Percentiles rank a stretch among this genome's conserved stretches.
Evolutionary conservation across 345 rosid species (phyloP).

Genomic region (Lepidium africanum): DNA sequence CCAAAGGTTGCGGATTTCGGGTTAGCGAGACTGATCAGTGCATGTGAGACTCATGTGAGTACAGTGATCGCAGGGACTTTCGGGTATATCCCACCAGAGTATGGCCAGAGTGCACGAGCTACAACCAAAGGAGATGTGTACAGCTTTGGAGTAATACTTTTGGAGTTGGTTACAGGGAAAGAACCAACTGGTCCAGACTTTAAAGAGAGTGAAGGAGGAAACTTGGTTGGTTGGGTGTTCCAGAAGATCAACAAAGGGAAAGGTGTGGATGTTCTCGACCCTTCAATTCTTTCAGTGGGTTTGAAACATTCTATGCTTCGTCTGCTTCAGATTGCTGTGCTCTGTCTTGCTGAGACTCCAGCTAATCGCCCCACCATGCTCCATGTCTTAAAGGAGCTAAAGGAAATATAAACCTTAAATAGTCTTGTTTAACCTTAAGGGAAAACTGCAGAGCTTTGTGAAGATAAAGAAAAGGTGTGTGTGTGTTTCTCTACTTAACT

Average conservation of each 20-base stretch:
- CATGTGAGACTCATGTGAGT: slow-evolving; percentile 86
- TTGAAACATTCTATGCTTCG: slow-evolving; percentile 55
- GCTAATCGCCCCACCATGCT: slow-evolving; percentile 72
- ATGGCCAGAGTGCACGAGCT: slow-evolving; percentile 79
- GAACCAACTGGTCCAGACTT: slow-evolving; percentile 96
- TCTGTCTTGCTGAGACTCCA: slow-evolving; percentile 66
- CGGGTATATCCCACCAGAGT: slow-evolving; percentile 93
- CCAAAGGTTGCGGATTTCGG: slow-evolving; percentile 91
- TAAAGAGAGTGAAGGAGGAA: slow-evolving; percentile 88
- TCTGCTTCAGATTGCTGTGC: slow-evolving; percentile 54
- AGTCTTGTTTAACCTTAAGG: too few relatives aligned
- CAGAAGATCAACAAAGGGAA: slow-evolving; percentile 64
- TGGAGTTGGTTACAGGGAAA: slow-evolving; percentile 81
- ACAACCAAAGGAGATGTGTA: slow-evolving; percentile 84
- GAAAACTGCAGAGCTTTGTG: too few relatives aligned
- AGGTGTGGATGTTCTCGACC: slow-evolving; percentile 62
- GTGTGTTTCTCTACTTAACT: too few relatives aligned
- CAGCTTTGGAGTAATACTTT: slow-evolving; percentile 80
- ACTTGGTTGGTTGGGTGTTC: slow-evolving; percentile 79
- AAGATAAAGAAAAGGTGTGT: too few relatives aligned
- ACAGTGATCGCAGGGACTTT: slow-evolving; percentile 78
- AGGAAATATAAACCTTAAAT: slow-evolving; percentile 29
- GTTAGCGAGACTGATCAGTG: slow-evolving; percentile 83
- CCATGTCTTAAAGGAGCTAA: slow-evolving; percentile 47
- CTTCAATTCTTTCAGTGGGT: slow-evolving; percentile 34